Evolutionary conservation across 495 filamentous ascomycete genomes (phyloP).

Genomic region (Trichocladium uniseriatum): DNA sequence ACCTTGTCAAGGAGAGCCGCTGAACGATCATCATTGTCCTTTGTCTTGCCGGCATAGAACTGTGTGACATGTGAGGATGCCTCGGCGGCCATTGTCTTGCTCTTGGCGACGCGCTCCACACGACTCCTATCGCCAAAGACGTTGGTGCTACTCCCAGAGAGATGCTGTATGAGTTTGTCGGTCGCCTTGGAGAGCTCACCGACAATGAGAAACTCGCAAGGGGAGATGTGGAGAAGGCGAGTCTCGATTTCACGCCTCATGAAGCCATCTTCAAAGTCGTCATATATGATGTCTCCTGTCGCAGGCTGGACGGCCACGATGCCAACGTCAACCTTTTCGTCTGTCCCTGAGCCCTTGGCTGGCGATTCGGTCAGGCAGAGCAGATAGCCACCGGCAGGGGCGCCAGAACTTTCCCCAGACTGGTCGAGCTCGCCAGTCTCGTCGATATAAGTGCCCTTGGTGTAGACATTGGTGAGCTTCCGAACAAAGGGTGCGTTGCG

Average conservation of each 20-base stretch:
- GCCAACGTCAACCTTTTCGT: conserved; percentile 89
- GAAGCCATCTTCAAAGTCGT: conserved; percentile 95
- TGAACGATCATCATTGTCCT: conserved; percentile 42
- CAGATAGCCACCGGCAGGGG: conserved; percentile 77
- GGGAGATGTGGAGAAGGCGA: conserved; percentile 83
- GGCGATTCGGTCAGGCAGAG: conserved; percentile 87
- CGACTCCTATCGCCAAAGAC: conserved; percentile 87
- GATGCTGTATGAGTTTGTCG: conserved; percentile 83
- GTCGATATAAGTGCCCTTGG: conserved; percentile 96
- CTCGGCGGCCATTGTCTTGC: conserved; percentile 75
- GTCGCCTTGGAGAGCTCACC: conserved; percentile 88
- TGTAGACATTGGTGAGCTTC: conserved; percentile 93
- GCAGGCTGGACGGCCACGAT: conserved; percentile 92
- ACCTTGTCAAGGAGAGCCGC: conserved; percentile 73
- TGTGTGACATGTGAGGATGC: conserved; percentile 81
- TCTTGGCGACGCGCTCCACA: conserved; percentile 66
- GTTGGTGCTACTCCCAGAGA: conserved; percentile 77
- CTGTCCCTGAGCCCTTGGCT: conserved; percentile 75
- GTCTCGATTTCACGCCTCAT: conserved; percentile 98
- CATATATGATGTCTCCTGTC: conserved; percentile 93
- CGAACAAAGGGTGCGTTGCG: conserved; percentile 84
- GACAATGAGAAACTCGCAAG: conserved; percentile 93
- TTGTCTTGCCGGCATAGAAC: conserved; percentile 89
- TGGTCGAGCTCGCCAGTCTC: conserved; percentile 74
- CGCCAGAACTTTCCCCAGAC: conserved; percentile 41